These are phyloP conservation scores for Vararia minispora DNA, from an alignment of 768 basidiomycete species.

Conservation along the genomic window DNA sequence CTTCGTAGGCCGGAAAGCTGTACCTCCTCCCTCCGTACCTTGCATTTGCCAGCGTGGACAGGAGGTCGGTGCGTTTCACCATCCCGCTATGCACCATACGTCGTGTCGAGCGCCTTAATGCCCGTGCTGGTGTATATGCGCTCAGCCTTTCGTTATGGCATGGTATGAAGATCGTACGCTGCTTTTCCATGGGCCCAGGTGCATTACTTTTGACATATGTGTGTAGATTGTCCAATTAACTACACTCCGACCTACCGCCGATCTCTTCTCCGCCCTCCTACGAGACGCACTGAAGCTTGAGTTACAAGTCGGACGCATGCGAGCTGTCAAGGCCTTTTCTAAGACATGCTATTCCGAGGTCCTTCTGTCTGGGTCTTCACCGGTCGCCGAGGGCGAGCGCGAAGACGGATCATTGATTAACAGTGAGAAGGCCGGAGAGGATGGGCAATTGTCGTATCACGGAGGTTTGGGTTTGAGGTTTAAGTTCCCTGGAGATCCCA, in stretches of 20 bases:
- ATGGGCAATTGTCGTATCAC: constrained; percentile 47
- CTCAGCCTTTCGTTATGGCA: constrained; percentile 92
- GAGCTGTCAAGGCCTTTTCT: constrained; percentile 79
- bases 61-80: constrained; percentile 85
- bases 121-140: constrained; percentile 92
- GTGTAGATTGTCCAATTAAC: constrained; percentile 85
- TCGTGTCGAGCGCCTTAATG: constrained; percentile 87
- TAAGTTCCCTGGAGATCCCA: constrained; percentile 88
- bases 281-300: constrained; percentile 85
- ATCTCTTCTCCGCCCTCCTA: constrained; percentile 82
- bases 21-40: constrained; percentile 85
- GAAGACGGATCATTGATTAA: constrained; percentile 57
- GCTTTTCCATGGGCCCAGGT: neutral
- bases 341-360: constrained; percentile 92
- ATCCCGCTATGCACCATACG: constrained; percentile 87
- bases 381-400: constrained; percentile 23
- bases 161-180: constrained; percentile 78
- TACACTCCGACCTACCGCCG: constrained; percentile 85
- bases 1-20: constrained; percentile 73
- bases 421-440: constrained; percentile 45
- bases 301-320: constrained; percentile 88
- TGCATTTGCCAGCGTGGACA: constrained; percentile 82
- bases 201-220: neutral
- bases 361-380: constrained; percentile 49
- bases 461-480: constrained; percentile 74